Conservation (phyloP, 2,329 filamentous ascomycete genomes). For the Dactylonectria macrodidyma region DNA sequence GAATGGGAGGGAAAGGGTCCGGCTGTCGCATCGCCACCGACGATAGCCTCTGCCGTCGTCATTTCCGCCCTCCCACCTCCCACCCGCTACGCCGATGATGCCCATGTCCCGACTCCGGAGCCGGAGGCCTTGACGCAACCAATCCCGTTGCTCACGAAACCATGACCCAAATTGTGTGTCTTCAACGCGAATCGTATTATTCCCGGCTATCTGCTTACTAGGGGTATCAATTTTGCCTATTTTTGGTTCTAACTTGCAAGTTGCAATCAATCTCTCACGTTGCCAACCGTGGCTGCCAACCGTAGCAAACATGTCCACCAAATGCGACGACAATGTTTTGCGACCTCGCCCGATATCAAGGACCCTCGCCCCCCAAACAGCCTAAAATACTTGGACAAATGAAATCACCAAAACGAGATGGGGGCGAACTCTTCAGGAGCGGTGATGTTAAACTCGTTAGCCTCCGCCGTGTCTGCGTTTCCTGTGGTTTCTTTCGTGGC, state of each 20-base stretch:
- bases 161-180: neutral
- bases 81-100: slow-evolving; percentile 25
- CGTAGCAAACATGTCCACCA: neutral
- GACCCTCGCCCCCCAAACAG: neutral
- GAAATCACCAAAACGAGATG: slow-evolving; percentile 50
- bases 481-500: neutral
- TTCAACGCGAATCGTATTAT: neutral
- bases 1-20: neutral
- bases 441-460: slow-evolving; percentile 36
- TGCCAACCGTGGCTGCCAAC: neutral
- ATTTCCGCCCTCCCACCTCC: slow-evolving; percentile 20
- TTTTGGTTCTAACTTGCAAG: too few species aligned
- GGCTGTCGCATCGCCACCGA: neutral
- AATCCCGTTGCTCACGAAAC: neutral
- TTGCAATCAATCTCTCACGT: too few species aligned
- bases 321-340: neutral
- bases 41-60: neutral
- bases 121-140: slow-evolving; percentile 19
- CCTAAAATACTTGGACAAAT: neutral
- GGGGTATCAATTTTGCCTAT: too few species aligned
- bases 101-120: slow-evolving; percentile 25
- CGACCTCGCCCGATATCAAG: neutral
- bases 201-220: neutral
- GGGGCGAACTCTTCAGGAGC: slow-evolving; percentile 45
- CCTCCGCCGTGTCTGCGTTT: slow-evolving; percentile 1